A percentile compares a stretch with the other conserved stretches of the same genome.
These are phyloP conservation scores for Dalbergia oliveri DNA, from an alignment of 306 rosid species.

Conservation along the genomic window DNA sequence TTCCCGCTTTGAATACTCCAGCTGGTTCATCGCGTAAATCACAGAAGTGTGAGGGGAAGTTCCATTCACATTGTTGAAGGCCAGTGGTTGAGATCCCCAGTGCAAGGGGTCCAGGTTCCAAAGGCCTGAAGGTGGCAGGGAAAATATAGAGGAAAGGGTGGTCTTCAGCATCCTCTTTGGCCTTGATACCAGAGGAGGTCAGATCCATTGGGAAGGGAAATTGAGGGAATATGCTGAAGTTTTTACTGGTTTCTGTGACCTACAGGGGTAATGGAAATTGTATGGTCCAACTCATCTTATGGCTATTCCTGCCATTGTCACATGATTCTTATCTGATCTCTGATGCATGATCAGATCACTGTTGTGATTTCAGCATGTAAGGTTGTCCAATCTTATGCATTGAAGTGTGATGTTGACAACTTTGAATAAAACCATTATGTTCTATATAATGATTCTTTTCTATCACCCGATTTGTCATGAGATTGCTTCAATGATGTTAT, in stretches of 20 bases:
- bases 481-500: slow-evolving; percentile 1
- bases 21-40: neutral
- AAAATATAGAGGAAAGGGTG: slow-evolving; percentile 13
- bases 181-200: neutral
- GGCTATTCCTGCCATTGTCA: slow-evolving; percentile 7
- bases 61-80: neutral
- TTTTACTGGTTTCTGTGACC: slow-evolving; percentile 23
- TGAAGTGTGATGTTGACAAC: slow-evolving; percentile 8
- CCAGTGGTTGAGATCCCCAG: neutral
- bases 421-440: slow-evolving; percentile 25
- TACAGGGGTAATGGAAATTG: neutral
- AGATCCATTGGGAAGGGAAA: slow-evolving; percentile 12
- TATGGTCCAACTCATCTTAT: slow-evolving; percentile 11
- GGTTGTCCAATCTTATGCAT: neutral
- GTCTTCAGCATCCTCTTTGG: slow-evolving; percentile 28
- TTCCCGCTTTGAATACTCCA: neutral
- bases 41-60: neutral
- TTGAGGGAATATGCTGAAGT: neutral
- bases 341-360: slow-evolving; percentile 6
- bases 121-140: neutral
- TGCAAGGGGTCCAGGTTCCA: slow-evolving; percentile 1
- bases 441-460: slow-evolving; percentile 10
- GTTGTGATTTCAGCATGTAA: slow-evolving; percentile 14
- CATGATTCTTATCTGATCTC: slow-evolving; percentile 19
- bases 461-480: neutral